phyloP scores from a whole-genome alignment of 2,329 filamentous ascomycete genomes.

The Hymenoscyphus albidus region DNA sequence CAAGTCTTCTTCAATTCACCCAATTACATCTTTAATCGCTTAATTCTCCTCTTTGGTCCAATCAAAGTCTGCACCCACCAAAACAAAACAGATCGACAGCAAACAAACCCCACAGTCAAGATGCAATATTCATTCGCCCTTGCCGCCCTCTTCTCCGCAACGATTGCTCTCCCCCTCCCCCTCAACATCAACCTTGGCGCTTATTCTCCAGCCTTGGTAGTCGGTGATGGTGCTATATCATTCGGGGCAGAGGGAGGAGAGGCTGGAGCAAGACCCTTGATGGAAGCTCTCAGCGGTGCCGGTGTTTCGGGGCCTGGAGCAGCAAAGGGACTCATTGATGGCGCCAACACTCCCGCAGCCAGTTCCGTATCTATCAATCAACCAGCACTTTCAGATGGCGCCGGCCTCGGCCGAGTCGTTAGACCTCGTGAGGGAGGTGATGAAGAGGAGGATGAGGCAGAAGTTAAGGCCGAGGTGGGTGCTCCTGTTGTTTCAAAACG shows the following conservation, averaged over 20 bases:
- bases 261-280: constrained; percentile 39
- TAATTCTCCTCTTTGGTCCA: neutral
- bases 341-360: constrained; percentile 5
- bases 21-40: constrained; percentile 15
- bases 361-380: constrained; percentile 9
- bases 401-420: constrained; percentile 19
- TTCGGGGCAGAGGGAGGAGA: constrained; percentile 42
- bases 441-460: constrained; percentile 15
- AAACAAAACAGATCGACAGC: constrained; percentile 8
- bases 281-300: constrained; percentile 43
- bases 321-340: constrained; percentile 9
- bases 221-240: constrained; percentile 51
- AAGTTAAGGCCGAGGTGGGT: constrained; percentile 15
- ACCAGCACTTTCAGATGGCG: constrained; percentile 9
- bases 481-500: constrained; percentile 38
- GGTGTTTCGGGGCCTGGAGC: constrained; percentile 18
- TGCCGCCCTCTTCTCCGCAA: constrained; percentile 20
- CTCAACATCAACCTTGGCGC: constrained; percentile 51
- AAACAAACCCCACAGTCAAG: constrained; percentile 10
- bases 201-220: constrained; percentile 49
- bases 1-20: constrained; percentile 21
- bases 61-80: constrained; percentile 4
- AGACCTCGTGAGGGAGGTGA: constrained; percentile 12
- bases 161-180: constrained; percentile 38
- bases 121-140: constrained; percentile 24